Evolutionary conservation across 768 basidiomycete genomes (phyloP).

Genomic region (Kondoa malvinella): DNA sequence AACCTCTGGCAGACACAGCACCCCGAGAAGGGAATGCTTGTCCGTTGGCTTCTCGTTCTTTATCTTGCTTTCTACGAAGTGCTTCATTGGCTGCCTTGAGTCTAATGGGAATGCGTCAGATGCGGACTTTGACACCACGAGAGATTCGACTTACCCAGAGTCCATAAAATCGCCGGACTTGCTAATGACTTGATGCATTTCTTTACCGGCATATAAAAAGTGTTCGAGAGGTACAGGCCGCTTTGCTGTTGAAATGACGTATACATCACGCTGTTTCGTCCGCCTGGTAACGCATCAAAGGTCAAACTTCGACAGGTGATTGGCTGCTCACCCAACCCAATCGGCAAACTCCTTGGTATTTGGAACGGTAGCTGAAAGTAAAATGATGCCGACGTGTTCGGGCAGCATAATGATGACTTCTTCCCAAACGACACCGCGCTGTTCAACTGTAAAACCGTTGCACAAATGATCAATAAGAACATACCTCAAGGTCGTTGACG

Average conservation of each 20-base stretch:
- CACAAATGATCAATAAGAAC: constrained; percentile 15
- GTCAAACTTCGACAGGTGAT: background rate
- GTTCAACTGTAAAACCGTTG: constrained; percentile 17
- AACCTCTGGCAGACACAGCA: background rate
- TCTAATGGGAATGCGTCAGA: too few relatives aligned
- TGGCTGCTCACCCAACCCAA: constrained; percentile 83
- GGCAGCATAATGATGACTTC: constrained; percentile 99
- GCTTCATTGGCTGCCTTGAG: constrained; percentile 83
- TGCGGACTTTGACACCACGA: constrained; percentile 13
- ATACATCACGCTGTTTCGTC: constrained; percentile 98
- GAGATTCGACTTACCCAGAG: constrained; percentile 43
- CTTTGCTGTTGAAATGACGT: constrained; percentile 91
- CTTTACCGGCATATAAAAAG: constrained; percentile 84
- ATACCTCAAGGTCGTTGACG: constrained; percentile 93
- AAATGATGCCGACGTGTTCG: constrained; percentile 92
- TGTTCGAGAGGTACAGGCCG: constrained; percentile 94
- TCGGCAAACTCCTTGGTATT: constrained; percentile 97
- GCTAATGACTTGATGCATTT: constrained; percentile 83
- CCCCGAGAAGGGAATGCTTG: constrained; percentile 17
- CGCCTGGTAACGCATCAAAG: constrained; percentile 41
- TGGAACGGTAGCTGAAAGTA: constrained; percentile 91
- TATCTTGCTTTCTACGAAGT: constrained; percentile 83
- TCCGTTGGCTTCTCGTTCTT: constrained; percentile 90
- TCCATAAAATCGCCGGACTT: constrained; percentile 53
- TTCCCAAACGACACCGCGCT: constrained; percentile 99